Conservation (phyloP, 2,329 filamentous ascomycete genomes). For the Trichoderma sp. region DNA sequence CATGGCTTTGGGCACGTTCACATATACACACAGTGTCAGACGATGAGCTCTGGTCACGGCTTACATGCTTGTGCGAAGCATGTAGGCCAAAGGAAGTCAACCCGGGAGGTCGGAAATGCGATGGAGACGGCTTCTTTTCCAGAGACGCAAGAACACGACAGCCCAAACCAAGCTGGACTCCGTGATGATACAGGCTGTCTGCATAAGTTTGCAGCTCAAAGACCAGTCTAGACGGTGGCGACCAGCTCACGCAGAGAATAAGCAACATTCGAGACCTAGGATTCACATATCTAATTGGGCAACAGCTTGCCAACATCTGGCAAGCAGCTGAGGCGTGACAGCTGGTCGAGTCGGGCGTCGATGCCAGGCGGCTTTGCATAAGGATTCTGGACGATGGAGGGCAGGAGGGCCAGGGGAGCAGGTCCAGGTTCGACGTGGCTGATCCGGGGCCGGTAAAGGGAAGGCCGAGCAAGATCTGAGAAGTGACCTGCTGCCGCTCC, state of each 20-base stretch:
- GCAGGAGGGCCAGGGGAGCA: not conserved
- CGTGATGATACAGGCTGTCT: not conserved
- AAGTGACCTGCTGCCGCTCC: slow-evolving; percentile 23
- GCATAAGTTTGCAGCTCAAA: slow-evolving; percentile 14
- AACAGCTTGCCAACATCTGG: not conserved
- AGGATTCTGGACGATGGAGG: not conserved
- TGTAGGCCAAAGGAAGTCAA: slow-evolving; percentile 8
- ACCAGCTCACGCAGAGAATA: slow-evolving; percentile 12
- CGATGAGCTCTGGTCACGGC: slow-evolving; percentile 3
- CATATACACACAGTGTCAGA: slow-evolving; percentile 22
- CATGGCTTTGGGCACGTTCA: slow-evolving; percentile 12
- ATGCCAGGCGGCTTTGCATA: slow-evolving; percentile 9
- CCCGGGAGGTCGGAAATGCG: slow-evolving; percentile 21
- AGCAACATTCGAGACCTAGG: slow-evolving; percentile 8
- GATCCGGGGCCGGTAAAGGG: slow-evolving; percentile 25
- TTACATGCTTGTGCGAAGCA: slow-evolving; percentile 18
- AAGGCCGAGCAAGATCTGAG: slow-evolving; percentile 31
- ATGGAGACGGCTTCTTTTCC: slow-evolving; percentile 3
- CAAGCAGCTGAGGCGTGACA: not conserved
- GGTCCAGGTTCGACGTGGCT: slow-evolving; percentile 14
- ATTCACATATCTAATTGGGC: slow-evolving; percentile 3
- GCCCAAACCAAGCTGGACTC: slow-evolving; percentile 2
- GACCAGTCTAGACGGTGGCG: slow-evolving; percentile 15
- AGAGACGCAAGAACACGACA: slow-evolving; percentile 4
- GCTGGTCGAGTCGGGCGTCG: slow-evolving; percentile 6